Evolutionary conservation across 345 rosid species (phyloP).

Genomic region (Pistacia atlantica): DNA sequence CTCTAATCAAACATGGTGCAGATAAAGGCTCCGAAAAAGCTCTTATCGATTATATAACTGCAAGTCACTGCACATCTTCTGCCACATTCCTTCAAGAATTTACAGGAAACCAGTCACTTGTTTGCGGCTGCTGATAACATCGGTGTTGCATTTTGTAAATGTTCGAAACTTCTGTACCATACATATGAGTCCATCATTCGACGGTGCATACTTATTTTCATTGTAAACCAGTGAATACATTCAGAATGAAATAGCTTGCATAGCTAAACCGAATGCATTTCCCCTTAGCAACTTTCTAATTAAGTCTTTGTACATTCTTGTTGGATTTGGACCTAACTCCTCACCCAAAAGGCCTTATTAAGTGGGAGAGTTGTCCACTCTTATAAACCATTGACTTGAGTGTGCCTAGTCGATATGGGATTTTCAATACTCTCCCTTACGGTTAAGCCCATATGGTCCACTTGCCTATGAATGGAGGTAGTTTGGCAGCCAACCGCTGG

Average conservation of each 20-base stretch:
- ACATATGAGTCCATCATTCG: no score
- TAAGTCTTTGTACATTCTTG: no score
- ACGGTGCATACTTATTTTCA: not conserved
- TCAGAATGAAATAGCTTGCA: no score
- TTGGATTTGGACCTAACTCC: no score
- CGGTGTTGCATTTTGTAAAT: constrained; percentile 4
- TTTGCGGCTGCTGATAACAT: constrained; percentile 22
- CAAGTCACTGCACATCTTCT: constrained; percentile 10
- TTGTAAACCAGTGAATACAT: not conserved
- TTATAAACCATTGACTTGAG: no score
- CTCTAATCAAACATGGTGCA: constrained; percentile 6
- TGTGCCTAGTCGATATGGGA: no score
- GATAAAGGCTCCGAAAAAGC: constrained; percentile 23
- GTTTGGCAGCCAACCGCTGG: no score
- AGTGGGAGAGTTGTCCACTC: no score
- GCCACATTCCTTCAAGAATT: not conserved
- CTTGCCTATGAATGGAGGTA: no score
- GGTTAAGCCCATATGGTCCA: no score
- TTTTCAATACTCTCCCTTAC: no score
- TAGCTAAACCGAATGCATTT: not conserved
- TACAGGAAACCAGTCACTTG: not conserved
- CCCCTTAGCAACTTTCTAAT: not conserved
- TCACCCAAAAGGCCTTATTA: no score
- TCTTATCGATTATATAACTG: constrained; percentile 19
- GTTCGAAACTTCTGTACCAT: not conserved